Percentiles rank a stretch among this genome's conserved stretches.
phyloP scores from a whole-genome alignment of 192 early-diverging fungal genomes.

The Dissophora ornata region DNA sequence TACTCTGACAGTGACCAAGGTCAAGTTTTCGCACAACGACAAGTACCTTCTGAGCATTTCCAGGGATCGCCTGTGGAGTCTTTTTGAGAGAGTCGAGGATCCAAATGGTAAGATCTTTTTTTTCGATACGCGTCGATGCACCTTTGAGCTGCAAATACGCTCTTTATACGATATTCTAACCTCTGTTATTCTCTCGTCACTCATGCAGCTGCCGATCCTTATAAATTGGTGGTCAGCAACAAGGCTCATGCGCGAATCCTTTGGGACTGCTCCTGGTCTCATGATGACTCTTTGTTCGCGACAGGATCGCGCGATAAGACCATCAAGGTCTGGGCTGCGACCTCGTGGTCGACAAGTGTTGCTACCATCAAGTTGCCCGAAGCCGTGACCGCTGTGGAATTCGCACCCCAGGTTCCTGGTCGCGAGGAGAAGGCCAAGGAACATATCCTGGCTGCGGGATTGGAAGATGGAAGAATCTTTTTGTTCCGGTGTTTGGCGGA shows the following conservation, averaged over 20 bases:
- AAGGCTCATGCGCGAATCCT: slow-evolving; percentile 94
- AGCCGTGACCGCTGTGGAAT: slow-evolving; percentile 86
- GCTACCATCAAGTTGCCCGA: slow-evolving; percentile 80
- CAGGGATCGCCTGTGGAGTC: slow-evolving; percentile 89
- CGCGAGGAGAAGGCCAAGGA: slow-evolving; percentile 3
- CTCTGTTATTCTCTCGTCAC: not conserved
- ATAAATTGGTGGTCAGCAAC: slow-evolving; percentile 65
- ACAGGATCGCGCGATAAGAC: slow-evolving; percentile 96
- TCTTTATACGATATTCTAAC: not conserved
- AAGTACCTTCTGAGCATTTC: slow-evolving; percentile 81
- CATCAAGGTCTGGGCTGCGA: slow-evolving; percentile 79
- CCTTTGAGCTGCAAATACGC: not conserved
- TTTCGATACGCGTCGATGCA: too few relatives aligned
- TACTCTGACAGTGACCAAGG: slow-evolving; percentile 83
- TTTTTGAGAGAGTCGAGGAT: slow-evolving; percentile 72
- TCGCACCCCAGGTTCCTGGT: slow-evolving; percentile 67
- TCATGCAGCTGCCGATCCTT: slow-evolving; percentile 56
- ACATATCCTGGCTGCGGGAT: slow-evolving; percentile 82
- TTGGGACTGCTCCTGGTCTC: slow-evolving; percentile 90
- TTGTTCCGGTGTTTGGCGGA: slow-evolving; percentile 58
- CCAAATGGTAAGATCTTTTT: slow-evolving; percentile 36
- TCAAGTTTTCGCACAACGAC: slow-evolving; percentile 83
- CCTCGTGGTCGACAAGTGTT: slow-evolving; percentile 60
- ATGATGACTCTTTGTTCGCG: slow-evolving; percentile 82
- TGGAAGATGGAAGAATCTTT: slow-evolving; percentile 84